Percentiles rank a stretch among this genome's conserved stretches.
phyloP scores from a whole-genome alignment of 1,284 basidiomycete species.

The Trichosporon ovoides region DNA sequence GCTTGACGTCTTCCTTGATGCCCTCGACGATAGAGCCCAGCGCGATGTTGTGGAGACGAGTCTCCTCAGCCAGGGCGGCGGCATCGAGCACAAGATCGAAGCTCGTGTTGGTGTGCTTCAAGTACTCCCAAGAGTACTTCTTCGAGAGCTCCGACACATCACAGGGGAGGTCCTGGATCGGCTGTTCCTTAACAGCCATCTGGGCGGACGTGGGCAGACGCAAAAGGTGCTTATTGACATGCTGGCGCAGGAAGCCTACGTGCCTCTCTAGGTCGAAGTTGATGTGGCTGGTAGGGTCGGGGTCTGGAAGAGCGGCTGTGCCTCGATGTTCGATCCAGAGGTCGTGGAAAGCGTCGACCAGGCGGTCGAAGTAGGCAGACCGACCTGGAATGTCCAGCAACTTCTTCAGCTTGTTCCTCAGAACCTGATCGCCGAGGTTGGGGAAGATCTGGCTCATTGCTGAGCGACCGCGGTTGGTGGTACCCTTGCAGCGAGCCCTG shows the following conservation, averaged over 20 bases:
- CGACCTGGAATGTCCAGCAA: slow-evolving; percentile 62
- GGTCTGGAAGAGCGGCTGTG: slow-evolving; percentile 63
- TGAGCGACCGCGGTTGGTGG: slow-evolving; percentile 52
- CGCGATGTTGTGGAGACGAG: slow-evolving; percentile 58
- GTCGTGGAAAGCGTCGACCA: slow-evolving; percentile 75
- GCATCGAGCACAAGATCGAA: slow-evolving; percentile 46
- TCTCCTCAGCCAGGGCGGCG: slow-evolving; percentile 56
- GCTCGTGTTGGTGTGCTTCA: slow-evolving; percentile 57
- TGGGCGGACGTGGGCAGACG: slow-evolving; percentile 21
- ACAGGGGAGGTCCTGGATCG: slow-evolving; percentile 25
- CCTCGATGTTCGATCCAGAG: slow-evolving; percentile 69
- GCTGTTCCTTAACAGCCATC: slow-evolving; percentile 10
- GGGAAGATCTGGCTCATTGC: slow-evolving; percentile 64
- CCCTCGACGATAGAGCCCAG: slow-evolving; percentile 54
- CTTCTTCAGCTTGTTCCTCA: slow-evolving; percentile 43
- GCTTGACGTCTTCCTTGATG: slow-evolving; percentile 32
- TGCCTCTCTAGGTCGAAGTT: slow-evolving; percentile 73
- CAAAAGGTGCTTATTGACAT: slow-evolving; percentile 79
- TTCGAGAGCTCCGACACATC: slow-evolving; percentile 55
- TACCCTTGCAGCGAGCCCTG: slow-evolving; percentile 56
- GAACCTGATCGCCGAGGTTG: slow-evolving; percentile 39
- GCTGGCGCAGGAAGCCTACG: slow-evolving; percentile 68
- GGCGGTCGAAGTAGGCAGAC: slow-evolving; percentile 66
- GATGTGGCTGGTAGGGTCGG: slow-evolving; percentile 60
- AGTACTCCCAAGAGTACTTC: slow-evolving; percentile 54